Evolutionary conservation across 495 filamentous ascomycete genomes (phyloP).

Genomic region (Xylaria flabelliformis): DNA sequence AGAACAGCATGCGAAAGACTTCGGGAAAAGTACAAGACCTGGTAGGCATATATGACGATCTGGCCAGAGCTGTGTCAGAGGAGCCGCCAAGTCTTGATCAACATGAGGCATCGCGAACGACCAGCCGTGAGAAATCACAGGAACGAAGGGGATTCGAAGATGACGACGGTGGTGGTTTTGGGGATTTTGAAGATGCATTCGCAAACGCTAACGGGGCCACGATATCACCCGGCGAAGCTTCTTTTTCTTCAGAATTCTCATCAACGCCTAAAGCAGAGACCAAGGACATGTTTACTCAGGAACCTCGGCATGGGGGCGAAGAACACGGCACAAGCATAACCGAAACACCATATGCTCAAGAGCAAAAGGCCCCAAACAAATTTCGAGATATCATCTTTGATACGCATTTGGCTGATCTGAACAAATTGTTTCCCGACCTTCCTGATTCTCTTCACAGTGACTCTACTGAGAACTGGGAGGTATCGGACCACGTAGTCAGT

Average conservation of each 20-base stretch:
- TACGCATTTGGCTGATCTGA: conserved; percentile 49
- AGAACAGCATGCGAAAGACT: conserved; percentile 33
- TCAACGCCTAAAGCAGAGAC: conserved; percentile 30
- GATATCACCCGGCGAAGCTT: not conserved
- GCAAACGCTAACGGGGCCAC: not conserved
- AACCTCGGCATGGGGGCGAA: not conserved
- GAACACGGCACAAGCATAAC: not conserved
- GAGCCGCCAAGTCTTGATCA: conserved; percentile 35
- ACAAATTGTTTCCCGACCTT: conserved; percentile 50
- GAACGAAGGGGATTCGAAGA: conserved; percentile 15
- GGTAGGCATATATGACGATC: conserved; percentile 55
- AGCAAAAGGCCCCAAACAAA: conserved; percentile 36
- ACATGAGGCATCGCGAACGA: conserved; percentile 29
- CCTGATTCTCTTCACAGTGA: conserved; percentile 13
- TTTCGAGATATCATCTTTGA: conserved; percentile 45
- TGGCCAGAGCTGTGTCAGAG: conserved; percentile 46
- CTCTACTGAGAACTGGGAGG: conserved; percentile 23
- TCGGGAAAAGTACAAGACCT: conserved; percentile 55
- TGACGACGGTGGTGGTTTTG: conserved; percentile 52
- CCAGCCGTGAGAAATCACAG: conserved; percentile 22
- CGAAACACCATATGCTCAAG: conserved; percentile 8
- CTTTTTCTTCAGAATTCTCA: conserved; percentile 16
- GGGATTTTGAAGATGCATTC: conserved; percentile 58
- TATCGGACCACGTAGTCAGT: conserved; percentile 47
- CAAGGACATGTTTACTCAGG: conserved; percentile 2